Evolutionary conservation across 2,329 filamentous ascomycete species (phyloP), one percentile per base, ranked within the genome.

Genomic region (Mycogone perniciosa): DNA sequence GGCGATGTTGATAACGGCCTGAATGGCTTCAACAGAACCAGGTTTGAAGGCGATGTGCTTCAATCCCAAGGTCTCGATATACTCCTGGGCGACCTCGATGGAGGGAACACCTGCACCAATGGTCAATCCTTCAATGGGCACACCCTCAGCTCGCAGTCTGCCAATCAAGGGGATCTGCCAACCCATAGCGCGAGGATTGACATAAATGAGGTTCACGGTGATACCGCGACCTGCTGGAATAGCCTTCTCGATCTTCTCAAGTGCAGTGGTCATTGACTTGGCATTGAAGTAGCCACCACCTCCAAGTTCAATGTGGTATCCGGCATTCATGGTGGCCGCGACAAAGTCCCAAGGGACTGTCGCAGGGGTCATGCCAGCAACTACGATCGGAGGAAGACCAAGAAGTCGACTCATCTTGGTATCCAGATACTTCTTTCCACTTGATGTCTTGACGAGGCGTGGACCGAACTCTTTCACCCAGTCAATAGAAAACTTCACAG

Each of bases 401-500:
- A 96, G 75, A 20, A 95, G 75, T 59, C 89, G 80, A 69, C 87
- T 95, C 86, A 96, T 93, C 75, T 96, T 96, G 55, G 93, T 99
- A 67, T 97, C 91, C 43, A 99, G 89, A 60, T 88, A 96, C 2
- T 89, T 96, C 64, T 91, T 81, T 20, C 93, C 93, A 51, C 82
- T 84, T 8, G 91, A 92, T 10, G 88, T 96, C 72, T 89, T 93
- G 61, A 95, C 84, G 40, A 99, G 78, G 53, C 85, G 86, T n/a
- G 95, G 93, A 7, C 92, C 91, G 65, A 93, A 91, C 68, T 96
- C 91, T 71, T 95, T 95, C 52, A 99, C 90, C 95, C 95, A 99
- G 70, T 99, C 89, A 31, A 90, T 86, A 44, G 93, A 92, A 67
- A 90, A 97, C 69, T 91, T 93, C 63, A 99, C 86, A 5, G 93